Percentiles rank a stretch among this genome's conserved stretches.
These are phyloP conservation scores for Giardia duodenalis DNA, from an alignment of 208 protist genomes.

Conservation along the genomic window DNA sequence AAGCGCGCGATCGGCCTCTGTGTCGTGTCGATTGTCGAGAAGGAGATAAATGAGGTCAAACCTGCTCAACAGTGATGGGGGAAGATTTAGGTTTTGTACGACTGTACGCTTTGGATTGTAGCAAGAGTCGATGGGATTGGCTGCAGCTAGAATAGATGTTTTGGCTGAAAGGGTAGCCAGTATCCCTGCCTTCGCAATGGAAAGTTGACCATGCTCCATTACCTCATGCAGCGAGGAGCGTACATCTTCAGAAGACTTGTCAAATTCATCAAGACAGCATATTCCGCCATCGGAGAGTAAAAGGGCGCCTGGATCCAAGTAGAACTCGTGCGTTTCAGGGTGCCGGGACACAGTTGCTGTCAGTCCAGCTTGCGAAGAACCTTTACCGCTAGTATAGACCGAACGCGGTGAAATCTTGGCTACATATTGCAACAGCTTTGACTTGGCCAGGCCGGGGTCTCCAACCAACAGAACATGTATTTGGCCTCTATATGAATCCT, in stretches of 20 bases:
- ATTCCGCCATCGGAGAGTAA: slow-evolving; percentile 31
- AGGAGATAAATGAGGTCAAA: slow-evolving; percentile 33
- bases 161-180: slow-evolving; percentile 62
- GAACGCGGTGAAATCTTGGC: slow-evolving; percentile 86
- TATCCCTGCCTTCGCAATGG: slow-evolving; percentile 98
- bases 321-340: slow-evolving; percentile 73
- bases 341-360: slow-evolving; percentile 94
- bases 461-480: slow-evolving; percentile 27
- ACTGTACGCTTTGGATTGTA: slow-evolving; percentile 19
- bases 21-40: not conserved
- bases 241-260: slow-evolving; percentile 97
- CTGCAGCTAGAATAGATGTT: slow-evolving; percentile 93
- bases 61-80: slow-evolving; percentile 1
- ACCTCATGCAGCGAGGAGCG: slow-evolving; percentile 38
- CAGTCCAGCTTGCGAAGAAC: slow-evolving; percentile 86
- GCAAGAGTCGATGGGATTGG: slow-evolving; percentile 79
- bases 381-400: slow-evolving; percentile 94
- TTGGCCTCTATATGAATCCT: not conserved
- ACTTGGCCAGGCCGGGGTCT: slow-evolving; percentile 81
- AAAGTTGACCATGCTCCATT: slow-evolving; percentile 96
- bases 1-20: not conserved
- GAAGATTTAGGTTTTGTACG: slow-evolving; percentile 29
- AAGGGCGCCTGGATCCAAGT: slow-evolving; percentile 71
- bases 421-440: slow-evolving; percentile 92
- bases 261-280: slow-evolving; percentile 96